phyloP scores from a whole-genome alignment of 306 rosid species.

The Trichosanthes truncata region DNA sequence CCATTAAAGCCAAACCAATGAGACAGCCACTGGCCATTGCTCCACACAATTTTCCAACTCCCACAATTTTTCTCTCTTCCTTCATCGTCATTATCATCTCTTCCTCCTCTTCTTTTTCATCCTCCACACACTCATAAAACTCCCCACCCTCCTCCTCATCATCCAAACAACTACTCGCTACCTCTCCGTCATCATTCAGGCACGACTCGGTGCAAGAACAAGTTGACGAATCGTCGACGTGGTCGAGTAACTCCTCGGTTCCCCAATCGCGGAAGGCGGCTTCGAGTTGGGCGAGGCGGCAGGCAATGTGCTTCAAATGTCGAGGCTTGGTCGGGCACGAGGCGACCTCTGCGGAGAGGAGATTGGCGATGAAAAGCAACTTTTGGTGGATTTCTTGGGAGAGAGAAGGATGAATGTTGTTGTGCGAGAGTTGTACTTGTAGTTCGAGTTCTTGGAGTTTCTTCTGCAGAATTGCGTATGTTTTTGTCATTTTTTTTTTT shows the following conservation, averaged over 20 bases:
- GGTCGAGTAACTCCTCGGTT: background rate
- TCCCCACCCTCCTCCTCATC: background rate
- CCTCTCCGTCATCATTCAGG: constrained; percentile 6
- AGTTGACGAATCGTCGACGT: background rate
- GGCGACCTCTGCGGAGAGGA: constrained; percentile 9
- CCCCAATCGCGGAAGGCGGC: background rate
- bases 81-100: background rate
- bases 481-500: background rate
- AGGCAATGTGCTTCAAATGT: constrained; percentile 2
- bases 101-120: background rate
- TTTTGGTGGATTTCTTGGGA: background rate
- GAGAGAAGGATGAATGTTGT: background rate
- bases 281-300: background rate
- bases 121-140: constrained; percentile 4
- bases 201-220: constrained; percentile 12
- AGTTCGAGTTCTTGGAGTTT: constrained; percentile 12
- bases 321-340: constrained; percentile 3
- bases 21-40: background rate
- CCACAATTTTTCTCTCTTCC: background rate
- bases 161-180: background rate
- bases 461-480: constrained; percentile 5
- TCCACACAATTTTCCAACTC: constrained; percentile 3
- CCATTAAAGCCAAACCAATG: background rate
- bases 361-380: background rate
- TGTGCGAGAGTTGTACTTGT: background rate